Evolutionary conservation across 176 grass and related monocot genomes (phyloP).

Genomic region (Pharus latifolius): DNA sequence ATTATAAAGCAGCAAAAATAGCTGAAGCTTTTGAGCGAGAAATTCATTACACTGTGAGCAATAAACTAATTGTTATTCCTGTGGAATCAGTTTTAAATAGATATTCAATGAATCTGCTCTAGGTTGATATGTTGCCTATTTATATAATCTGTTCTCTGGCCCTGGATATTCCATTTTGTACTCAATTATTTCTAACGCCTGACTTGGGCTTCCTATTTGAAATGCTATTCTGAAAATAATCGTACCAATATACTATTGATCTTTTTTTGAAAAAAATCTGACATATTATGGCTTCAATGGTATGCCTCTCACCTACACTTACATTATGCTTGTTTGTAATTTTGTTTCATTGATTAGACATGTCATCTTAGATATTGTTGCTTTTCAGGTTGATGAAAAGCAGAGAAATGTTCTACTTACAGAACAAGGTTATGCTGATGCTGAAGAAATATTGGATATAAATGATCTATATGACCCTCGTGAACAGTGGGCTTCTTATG

Average conservation of each 20-base stretch:
- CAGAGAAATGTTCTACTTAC: slow-evolving; percentile 90
- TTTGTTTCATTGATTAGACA: not conserved
- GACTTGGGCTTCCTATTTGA: not conserved
- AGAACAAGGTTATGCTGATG: slow-evolving; percentile 91
- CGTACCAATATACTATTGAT: not conserved
- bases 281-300: not conserved
- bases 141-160: not conserved
- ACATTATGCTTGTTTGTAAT: slow-evolving; percentile 4
- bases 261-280: not conserved
- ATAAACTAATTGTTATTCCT: slow-evolving; percentile 7
- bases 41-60: slow-evolving; percentile 91
- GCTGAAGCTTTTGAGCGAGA: slow-evolving; percentile 83
- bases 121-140: not conserved
- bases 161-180: not conserved
- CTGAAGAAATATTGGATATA: slow-evolving; percentile 96
- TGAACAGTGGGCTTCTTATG: slow-evolving; percentile 97
- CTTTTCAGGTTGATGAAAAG: slow-evolving; percentile 92
- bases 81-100: slow-evolving; percentile 10
- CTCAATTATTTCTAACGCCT: not conserved
- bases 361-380: slow-evolving; percentile 10
- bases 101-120: not conserved
- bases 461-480: slow-evolving; percentile 94
- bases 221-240: not conserved
- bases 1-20: slow-evolving; percentile 96
- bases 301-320: not conserved